Base-by-base conservation (phyloP, 169 alveolate genomes). In the Babesia ovata region DNA sequence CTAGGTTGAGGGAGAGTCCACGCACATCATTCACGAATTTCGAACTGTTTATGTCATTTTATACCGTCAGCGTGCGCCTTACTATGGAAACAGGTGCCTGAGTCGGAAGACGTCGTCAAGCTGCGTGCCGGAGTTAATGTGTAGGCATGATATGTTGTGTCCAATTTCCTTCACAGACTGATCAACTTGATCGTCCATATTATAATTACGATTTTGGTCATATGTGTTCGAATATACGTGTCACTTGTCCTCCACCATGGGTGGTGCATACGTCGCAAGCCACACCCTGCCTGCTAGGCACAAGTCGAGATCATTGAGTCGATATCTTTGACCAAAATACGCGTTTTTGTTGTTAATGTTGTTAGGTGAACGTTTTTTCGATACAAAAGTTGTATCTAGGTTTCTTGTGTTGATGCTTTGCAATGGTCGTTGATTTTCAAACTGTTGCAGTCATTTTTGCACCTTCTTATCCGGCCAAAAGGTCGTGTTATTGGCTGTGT, bases 11-110 rank as follows among this genome's bases (percentile, higher is more conserved):
- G 60, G 75, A 75, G 21, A 83, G 58, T 4, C 90, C 86, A 26
- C 90, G 86, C 75, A 83, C 49, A 75, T 83, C 90, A 83, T 83
- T 83, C 11, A 83, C 72, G 39, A 83, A 83, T 69, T 75, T 83
- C 17, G 90, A 83, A 62, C 88, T 81, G 60, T 28, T 22, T 22
- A 28, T 33, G 42, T 22, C 39, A 60, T 63, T 13, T 52, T 2
- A 53, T 13, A 6, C 3, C 10, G 16, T 8, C 13, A n/a, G 0
- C n/a, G 46, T 22, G 22, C 2, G 24, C 22, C 72, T n/a, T 81
- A 81, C 88, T 83, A 83, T 42, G 90, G 86, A 22, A 83, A 61
- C 26, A 75, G 69, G 65, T 73, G 76, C 28, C 75, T 65, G 19
- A 83, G 75, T 29, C 90, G 58, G 74, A 83, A 83, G 16, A 83